Base-by-base conservation (phyloP, 345 rosid species). In the Gossypium turneri region DNA sequence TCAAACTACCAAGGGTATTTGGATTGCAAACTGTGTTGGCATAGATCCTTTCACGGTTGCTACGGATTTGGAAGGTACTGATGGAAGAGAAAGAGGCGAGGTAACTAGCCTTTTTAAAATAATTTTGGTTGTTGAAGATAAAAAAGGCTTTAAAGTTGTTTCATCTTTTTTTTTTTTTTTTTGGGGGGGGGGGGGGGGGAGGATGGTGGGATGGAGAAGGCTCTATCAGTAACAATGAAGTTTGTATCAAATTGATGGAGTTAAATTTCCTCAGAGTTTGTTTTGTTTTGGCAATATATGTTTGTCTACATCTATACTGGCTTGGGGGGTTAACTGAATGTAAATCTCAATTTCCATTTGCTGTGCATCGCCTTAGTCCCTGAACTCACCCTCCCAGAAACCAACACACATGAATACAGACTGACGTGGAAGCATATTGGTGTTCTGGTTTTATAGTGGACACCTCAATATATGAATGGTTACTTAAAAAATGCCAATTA, bases 61-160 rank as follows among this genome's bases (percentile, higher is more conserved):
- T 24, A 84, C 89, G 92, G 94, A 91, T 82, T 84, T 91, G 81
- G 97, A 91, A 86, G 94, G 97, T 59, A 89, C 94, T 3, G 92
- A 91, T 73, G 92, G 92, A 24, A 91, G 94, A 82, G 94, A 91
- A 82, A 84, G 97, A 73, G 97, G 97, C 60, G 94, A 91, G 94
- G 97, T 90, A 78, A 55, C n/a, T 48, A 65, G 67, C 17, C 4
- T n/a, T 43, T 45, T 52, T 29, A 27, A 51, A 69, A 25, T 50
- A 52, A 29, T 57, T 47, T 3, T 56, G 60, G 44, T n/a, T 63
- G 66, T 48, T 62, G 2, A 63, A 69, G 25, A 65, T 65, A 45
- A 65, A 65, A 25, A 50, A 11, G 16, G 51, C 15, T 43, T n/a
- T 41, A 65, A 25, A 41, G 51, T n/a, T n/a, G 51, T 65, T 64